phyloP scores from a whole-genome alignment of 495 filamentous ascomycete genomes.

The Emericellopsis terricola region DNA sequence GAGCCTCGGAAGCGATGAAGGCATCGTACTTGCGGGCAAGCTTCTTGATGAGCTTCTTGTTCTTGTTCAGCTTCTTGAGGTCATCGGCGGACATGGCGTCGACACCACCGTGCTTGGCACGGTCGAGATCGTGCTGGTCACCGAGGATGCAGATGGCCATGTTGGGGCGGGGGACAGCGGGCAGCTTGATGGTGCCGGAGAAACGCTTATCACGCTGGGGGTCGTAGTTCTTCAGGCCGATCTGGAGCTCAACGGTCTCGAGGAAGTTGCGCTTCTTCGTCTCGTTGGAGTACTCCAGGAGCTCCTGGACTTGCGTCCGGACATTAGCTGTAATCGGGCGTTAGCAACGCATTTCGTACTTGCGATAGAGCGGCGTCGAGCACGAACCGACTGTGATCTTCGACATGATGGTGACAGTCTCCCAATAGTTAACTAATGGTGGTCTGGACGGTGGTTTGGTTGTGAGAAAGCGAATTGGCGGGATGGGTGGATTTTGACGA shows the following conservation, averaged over 20 bases:
- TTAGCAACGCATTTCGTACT: slow-evolving; percentile 1
- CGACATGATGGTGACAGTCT: slow-evolving; percentile 62
- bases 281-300: slow-evolving; percentile 86
- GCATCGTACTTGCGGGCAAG: slow-evolving; percentile 98
- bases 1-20: slow-evolving; percentile 84
- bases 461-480: too few species aligned
- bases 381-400: slow-evolving; percentile 75
- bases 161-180: slow-evolving; percentile 73
- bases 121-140: slow-evolving; percentile 99
- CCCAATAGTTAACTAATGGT: slow-evolving; percentile 53
- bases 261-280: slow-evolving; percentile 99
- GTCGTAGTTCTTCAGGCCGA: slow-evolving; percentile 99
- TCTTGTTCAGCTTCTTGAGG: slow-evolving; percentile 99
- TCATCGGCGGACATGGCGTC: slow-evolving; percentile 97
- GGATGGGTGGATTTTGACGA: too few species aligned
- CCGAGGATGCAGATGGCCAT: slow-evolving; percentile 95
- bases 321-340: slow-evolving; percentile 59
- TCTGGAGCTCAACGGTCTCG: slow-evolving; percentile 84
- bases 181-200: slow-evolving; percentile 93
- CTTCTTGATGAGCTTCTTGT: slow-evolving; percentile 99
- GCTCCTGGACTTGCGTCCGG: slow-evolving; percentile 76
- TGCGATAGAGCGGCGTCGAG: slow-evolving; percentile 1
- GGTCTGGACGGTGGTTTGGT: slow-evolving; percentile 34
- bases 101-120: slow-evolving; percentile 92
- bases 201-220: slow-evolving; percentile 99